Evolutionary conservation across 2,329 filamentous ascomycete species (phyloP), one percentile per base, ranked within the genome.

Genomic region (Cercospora sojina): DNA sequence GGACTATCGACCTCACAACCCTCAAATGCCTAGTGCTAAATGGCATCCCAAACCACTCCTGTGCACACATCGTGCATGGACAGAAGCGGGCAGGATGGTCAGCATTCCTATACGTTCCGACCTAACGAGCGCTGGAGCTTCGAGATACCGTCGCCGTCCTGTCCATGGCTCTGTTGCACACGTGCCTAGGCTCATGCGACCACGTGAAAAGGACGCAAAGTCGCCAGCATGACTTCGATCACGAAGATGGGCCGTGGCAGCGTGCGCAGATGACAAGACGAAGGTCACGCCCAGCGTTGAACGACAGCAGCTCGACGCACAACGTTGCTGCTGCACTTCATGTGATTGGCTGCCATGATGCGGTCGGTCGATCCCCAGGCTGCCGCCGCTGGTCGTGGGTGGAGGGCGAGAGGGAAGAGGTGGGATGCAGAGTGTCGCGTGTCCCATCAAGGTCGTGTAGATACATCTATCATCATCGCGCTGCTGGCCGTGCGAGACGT

Each of bases 241-340:
- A 49, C 47, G 47, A 62, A 55, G 60, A 53, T 25, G 60, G 23
- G 47, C 60, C 60, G 60, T 55, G 60, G 32, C 43, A 53, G 23
- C n/a, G 27, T 31, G 51, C 8, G 31, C 59, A 62, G 59, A 47
- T 62, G 31, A 62, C 47, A 55, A 55, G 51, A 51, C 10, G 25
- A 27, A 60, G 58, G 58, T 60, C 58, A 56, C 49, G 18, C 29
- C 60, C 29, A 16, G 23, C 60, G 32, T 53, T 55, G 59, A 32
- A 62, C 60, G 60, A 62, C 27, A 32, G 32, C 47, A 53, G 27
- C 49, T 62, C 29, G 49, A 62, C 55, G 31, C 60, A 55, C 60
- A 51, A 55, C 60, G 60, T 62, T 38, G 18, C 47, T 32, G 32
- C 43, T 53, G 60, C 60, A 12, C 25, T 32, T 16, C 13, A 13